These are phyloP conservation scores for Porphyridium purpureum DNA, from an alignment of 23 red algal species.

Conservation along the genomic window DNA sequence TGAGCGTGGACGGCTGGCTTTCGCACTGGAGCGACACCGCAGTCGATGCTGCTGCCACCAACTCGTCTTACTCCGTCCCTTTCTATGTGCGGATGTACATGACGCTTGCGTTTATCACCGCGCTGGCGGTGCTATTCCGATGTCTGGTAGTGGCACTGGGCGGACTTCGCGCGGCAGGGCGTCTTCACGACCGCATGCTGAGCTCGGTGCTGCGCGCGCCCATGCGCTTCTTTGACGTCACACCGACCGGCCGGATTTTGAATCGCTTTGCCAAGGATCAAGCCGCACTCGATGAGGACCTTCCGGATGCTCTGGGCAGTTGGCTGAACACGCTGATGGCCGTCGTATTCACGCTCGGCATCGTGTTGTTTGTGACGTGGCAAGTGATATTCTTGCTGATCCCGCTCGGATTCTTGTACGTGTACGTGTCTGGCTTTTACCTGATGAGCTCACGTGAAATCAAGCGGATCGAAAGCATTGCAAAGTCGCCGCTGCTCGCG, in stretches of 20 bases:
- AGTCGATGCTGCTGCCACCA: conserved; percentile 1
- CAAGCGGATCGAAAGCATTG: conserved; percentile 13
- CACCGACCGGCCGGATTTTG: conserved; percentile 25
- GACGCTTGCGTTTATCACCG: conserved; percentile 5
- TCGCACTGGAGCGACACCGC: conserved; percentile 15
- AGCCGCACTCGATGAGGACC: conserved; percentile 16
- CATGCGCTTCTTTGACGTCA: conserved; percentile 29
- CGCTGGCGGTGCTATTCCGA: conserved; percentile 2
- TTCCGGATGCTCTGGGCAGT: conserved; percentile 14
- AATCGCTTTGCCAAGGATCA: conserved; percentile 34
- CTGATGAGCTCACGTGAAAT: conserved; percentile 20
- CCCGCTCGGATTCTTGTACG: conserved; percentile 17
- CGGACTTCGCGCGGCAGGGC: conserved; percentile 3
- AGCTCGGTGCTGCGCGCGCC: conserved; percentile 20
- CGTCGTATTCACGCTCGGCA: not conserved
- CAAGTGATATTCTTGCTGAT: conserved; percentile 7
- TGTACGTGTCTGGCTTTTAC: conserved; percentile 4
- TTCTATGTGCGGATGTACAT: conserved; percentile 27
- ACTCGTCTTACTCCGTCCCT: too few species aligned
- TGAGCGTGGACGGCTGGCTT: conserved; percentile 25
- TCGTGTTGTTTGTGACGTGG: conserved; percentile 1
- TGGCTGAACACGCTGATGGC: not conserved
- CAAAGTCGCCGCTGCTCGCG: conserved; percentile 22
- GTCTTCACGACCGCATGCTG: conserved; percentile 15
- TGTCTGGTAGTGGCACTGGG: conserved; percentile 8